A percentile compares a stretch with the other conserved stretches of the same genome.
Conservation (phyloP, 371 early-diverging fungal genomes). For the Syncephalis plumigaleata region DNA sequence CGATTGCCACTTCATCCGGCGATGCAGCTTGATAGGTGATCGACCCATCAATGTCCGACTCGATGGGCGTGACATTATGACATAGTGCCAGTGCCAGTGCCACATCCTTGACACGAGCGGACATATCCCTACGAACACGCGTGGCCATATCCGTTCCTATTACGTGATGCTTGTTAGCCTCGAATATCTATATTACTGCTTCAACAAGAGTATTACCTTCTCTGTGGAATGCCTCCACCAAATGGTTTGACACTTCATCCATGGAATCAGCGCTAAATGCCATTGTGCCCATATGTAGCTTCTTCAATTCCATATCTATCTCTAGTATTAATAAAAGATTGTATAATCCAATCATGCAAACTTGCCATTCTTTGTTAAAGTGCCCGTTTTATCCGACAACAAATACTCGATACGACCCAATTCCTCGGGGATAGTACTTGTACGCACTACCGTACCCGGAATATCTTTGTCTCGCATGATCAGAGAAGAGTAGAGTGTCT, state of each 20-base stretch:
- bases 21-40: conserved; percentile 92
- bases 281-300: conserved; percentile 94
- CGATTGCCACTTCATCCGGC: conserved; percentile 99
- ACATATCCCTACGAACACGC: conserved; percentile 51
- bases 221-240: neutral
- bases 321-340: neutral
- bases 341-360: neutral
- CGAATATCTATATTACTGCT: too few species aligned
- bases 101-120: conserved; percentile 59
- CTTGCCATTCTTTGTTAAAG: conserved; percentile 92
- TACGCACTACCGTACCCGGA: conserved; percentile 81
- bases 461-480: conserved; percentile 74
- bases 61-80: conserved; percentile 75
- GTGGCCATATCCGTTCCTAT: conserved; percentile 3
- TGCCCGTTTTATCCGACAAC: conserved; percentile 98
- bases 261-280: conserved; percentile 81
- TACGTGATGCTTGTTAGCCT: neutral
- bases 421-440: conserved; percentile 97
- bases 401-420: conserved; percentile 95
- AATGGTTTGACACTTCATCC: conserved; percentile 59
- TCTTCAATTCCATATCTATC: conserved; percentile 95
- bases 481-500: conserved; percentile 73
- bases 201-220: too few species aligned
- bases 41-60: conserved; percentile 21
- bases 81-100: conserved; percentile 79